phyloP scores from a whole-genome alignment of 2,329 filamentous ascomycete genomes.

The Albifimbria verrucaria region DNA sequence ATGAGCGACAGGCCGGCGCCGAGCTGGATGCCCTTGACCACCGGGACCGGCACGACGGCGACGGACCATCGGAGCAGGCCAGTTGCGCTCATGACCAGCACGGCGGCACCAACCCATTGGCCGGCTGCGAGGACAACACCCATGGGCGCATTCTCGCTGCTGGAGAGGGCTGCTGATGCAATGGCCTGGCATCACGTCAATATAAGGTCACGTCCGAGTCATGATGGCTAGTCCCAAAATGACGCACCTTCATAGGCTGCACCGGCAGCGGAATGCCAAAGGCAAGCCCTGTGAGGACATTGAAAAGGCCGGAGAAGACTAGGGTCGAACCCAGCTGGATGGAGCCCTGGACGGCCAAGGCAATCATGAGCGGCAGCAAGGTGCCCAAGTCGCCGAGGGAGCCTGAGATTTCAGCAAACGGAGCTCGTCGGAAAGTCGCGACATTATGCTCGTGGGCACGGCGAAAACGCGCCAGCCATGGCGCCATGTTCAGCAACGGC shows the following conservation, averaged over 20 bases:
- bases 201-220: background rate
- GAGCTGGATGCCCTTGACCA: conserved; percentile 93
- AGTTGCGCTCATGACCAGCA: conserved; percentile 74
- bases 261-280: conserved; percentile 91
- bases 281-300: conserved; percentile 73
- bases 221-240: background rate
- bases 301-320: conserved; percentile 84
- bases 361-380: conserved; percentile 83
- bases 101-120: conserved; percentile 65
- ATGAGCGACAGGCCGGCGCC: conserved; percentile 84
- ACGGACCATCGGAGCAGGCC: conserved; percentile 75
- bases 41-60: conserved; percentile 73
- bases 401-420: conserved; percentile 75
- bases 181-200: conserved; percentile 58
- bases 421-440: conserved; percentile 41
- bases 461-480: conserved; percentile 24
- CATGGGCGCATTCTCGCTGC: conserved; percentile 48
- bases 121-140: conserved; percentile 76
- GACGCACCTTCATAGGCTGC: conserved; percentile 70
- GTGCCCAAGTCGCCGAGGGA: conserved; percentile 87
- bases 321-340: conserved; percentile 82
- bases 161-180: conserved; percentile 79
- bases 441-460: conserved; percentile 45
- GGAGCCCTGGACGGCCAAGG: conserved; percentile 72
- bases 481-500: background rate